Conservation (phyloP, 2,329 filamentous ascomycete genomes). For the Akanthomyces uredinophilus region DNA sequence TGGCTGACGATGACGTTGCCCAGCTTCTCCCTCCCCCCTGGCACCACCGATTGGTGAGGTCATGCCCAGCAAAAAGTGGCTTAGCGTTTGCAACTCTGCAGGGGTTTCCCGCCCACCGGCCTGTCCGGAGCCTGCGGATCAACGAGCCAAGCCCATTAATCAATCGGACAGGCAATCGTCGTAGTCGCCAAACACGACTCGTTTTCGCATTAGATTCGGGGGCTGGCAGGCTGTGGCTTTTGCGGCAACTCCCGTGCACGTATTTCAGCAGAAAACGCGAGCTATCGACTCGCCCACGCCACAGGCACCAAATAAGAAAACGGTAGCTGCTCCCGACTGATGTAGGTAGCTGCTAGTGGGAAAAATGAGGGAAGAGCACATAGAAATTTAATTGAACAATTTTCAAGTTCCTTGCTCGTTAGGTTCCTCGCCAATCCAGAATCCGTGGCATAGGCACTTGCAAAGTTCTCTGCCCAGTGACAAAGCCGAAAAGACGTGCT, state of each 20-base stretch:
- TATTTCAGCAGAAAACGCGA: no score
- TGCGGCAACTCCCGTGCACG: background rate
- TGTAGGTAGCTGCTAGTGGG: no score
- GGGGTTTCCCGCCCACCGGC: background rate
- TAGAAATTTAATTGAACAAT: background rate
- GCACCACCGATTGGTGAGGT: background rate
- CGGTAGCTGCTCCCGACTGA: no score
- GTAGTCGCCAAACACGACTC: background rate
- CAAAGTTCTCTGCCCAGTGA: no score
- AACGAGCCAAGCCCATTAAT: background rate
- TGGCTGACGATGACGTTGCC: background rate
- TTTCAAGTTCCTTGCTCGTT: no score
- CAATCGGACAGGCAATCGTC: background rate
- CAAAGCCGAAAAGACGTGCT: no score
- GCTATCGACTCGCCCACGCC: no score
- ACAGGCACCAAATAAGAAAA: no score
- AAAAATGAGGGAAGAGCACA: no score
- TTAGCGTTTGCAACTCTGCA: background rate
- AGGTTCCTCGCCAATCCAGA: no score
- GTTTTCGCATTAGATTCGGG: background rate
- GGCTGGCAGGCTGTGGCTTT: background rate
- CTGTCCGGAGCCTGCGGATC: background rate
- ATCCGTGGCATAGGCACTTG: no score
- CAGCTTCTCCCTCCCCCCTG: background rate
- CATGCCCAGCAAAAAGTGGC: slow-evolving; percentile 1